Evolutionary conservation across 2,329 filamentous ascomycete species (phyloP).

Genomic region (Penicillium sp.): DNA sequence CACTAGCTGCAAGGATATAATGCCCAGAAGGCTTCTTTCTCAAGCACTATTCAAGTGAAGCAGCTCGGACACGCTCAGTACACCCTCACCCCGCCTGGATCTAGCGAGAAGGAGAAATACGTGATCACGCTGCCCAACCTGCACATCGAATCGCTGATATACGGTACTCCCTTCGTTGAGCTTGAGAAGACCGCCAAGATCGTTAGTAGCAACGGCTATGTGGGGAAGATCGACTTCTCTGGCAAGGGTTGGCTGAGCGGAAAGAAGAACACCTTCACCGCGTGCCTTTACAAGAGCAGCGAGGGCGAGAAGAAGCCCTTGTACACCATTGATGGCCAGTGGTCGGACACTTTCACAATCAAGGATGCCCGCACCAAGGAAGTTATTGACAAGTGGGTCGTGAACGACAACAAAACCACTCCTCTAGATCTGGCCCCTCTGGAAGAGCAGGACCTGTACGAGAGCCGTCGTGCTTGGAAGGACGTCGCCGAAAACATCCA

Average conservation of each 20-base stretch:
- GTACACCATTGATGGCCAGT: slow-evolving; percentile 83
- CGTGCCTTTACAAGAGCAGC: slow-evolving; percentile 70
- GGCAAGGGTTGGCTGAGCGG: slow-evolving; percentile 94
- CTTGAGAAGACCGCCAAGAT: slow-evolving; percentile 86
- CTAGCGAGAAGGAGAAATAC: slow-evolving; percentile 69
- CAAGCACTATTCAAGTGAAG: slow-evolving; percentile 91
- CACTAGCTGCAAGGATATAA: slow-evolving; percentile 76
- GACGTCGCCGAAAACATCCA: slow-evolving; percentile 82
- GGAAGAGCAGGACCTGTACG: slow-evolving; percentile 81
- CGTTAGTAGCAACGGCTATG: slow-evolving; percentile 81
- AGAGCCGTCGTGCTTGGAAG: slow-evolving; percentile 85
- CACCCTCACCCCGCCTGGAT: slow-evolving; percentile 64
- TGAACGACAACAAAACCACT: slow-evolving; percentile 62
- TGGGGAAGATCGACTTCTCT: slow-evolving; percentile 87
- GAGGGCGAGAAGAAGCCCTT: slow-evolving; percentile 71
- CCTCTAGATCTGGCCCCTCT: slow-evolving; percentile 73
- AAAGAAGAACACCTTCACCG: slow-evolving; percentile 90
- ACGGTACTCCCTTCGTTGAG: slow-evolving; percentile 78
- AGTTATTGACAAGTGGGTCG: slow-evolving; percentile 64
- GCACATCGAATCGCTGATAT: slow-evolving; percentile 90
- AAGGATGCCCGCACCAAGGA: slow-evolving; percentile 65
- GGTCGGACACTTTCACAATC: slow-evolving; percentile 82
- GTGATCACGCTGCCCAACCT: slow-evolving; percentile 88
- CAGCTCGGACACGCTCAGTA: slow-evolving; percentile 88
- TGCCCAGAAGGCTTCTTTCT: slow-evolving; percentile 94